Evolutionary conservation across 108 stramenopile species (phyloP), one percentile per base, ranked within the genome.

Genomic region (Skeletonema costatum): DNA sequence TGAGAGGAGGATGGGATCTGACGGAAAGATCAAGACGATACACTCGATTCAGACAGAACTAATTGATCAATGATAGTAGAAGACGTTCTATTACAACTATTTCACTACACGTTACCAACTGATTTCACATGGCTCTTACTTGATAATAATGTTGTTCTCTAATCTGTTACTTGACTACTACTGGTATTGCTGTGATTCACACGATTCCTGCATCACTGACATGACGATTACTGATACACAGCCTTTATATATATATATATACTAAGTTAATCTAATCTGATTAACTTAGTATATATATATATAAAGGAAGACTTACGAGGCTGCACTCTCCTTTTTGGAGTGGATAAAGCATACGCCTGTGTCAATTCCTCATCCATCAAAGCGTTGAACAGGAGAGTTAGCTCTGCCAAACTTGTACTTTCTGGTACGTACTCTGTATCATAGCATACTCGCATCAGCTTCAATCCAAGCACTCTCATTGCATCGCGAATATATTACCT

Each of bases 21-120:
- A 59, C 35, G 65, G 70, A 2, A 39, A 70, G 19, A 29, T 71
- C 2, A 78, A 78, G 60, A 72, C 71, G 10, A 33, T 53, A 10
- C 70, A 78, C 60, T 50, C 68, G 1, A 66, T 78, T 25, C 62
- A 71, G 56, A 78, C 77, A 14, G 70, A 78, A 44, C 13, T 44
- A 2, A 44, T 44, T 16, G 42, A 44, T 44, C 3, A 41, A 2
- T 6, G 7, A 11, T 41, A 41, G 39, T 6, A 36, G 6, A 36
- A 36, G 35, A 36, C 1, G 35, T 25, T 25, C 4, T 36, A 36
- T 5, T 36, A 36, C 4, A 36, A 5, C 35, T 36, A 1, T 36
- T 6, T 5, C 6, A 11, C 12, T 2, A 2, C 13, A 42, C 2
- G 41, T 0, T 13, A 1, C 5, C 6, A 36, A 12, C 41, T 1